Evolutionary conservation across 2,329 filamentous ascomycete genomes (phyloP).

Genomic region (Lomentospora prolificans): DNA sequence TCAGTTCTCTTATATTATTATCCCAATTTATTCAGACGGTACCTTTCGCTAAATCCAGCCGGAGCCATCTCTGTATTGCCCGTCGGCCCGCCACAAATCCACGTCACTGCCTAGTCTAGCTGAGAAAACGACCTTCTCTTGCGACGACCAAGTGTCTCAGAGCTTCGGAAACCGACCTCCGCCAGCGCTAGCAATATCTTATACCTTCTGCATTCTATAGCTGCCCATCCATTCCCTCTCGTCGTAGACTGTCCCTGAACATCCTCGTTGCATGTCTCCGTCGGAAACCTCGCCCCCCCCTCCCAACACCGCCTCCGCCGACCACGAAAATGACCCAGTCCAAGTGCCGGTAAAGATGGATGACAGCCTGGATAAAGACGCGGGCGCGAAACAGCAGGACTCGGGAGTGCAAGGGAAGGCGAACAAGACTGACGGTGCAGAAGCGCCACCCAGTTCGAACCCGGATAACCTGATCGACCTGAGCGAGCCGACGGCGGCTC

Average conservation of each 20-base stretch:
- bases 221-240: not conserved
- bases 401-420: not conserved
- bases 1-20: not conserved
- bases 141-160: constrained; percentile 3
- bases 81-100: not conserved
- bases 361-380: not conserved
- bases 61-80: not conserved
- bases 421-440: not conserved
- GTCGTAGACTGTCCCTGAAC: not conserved
- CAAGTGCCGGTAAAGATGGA: constrained; percentile 7
- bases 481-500: not conserved
- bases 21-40: not conserved
- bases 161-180: not conserved
- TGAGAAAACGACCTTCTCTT: no score
- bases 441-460: not conserved
- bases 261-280: constrained; percentile 7
- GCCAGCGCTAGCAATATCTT: not conserved
- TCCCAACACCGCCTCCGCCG: not conserved
- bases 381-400: not conserved
- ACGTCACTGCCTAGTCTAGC: not conserved
- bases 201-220: not conserved
- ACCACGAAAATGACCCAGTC: constrained; percentile 1
- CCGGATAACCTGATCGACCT: constrained; percentile 6
- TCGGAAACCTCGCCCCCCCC: not conserved
- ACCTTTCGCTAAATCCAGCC: not conserved